phyloP scores from a whole-genome alignment of 768 basidiomycete species.

The Trametes villosa region DNA sequence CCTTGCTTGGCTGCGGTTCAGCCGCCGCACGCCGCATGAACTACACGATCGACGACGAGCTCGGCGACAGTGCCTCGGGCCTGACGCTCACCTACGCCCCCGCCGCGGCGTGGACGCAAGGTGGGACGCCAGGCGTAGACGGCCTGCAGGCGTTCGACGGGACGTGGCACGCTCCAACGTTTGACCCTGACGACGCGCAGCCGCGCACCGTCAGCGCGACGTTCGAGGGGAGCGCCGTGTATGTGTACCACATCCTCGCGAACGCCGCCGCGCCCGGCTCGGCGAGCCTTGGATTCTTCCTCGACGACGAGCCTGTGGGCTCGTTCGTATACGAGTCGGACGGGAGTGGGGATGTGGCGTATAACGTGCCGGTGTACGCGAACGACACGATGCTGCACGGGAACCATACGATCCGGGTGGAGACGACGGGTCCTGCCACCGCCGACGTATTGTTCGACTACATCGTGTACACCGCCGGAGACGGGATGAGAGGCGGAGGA shows the following conservation, averaged over 20 bases:
- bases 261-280: not conserved
- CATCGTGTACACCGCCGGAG: slow-evolving; percentile 9
- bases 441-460: slow-evolving; percentile 10
- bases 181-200: not conserved
- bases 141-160: not conserved
- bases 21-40: not conserved
- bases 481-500: no score
- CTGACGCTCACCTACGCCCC: slow-evolving; percentile 3
- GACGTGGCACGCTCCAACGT: slow-evolving; percentile 7
- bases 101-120: not conserved
- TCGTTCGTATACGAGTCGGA: not conserved
- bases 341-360: not conserved
- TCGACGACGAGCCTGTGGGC: slow-evolving; percentile 9
- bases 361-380: slow-evolving; percentile 13
- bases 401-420: slow-evolving; percentile 7
- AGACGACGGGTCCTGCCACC: not conserved
- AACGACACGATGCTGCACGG: not conserved
- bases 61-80: slow-evolving; percentile 16
- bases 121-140: not conserved
- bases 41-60: slow-evolving; percentile 21
- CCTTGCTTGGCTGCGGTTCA: not conserved
- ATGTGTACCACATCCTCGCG: slow-evolving; percentile 5
- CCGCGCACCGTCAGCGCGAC: not conserved
- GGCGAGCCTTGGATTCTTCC: slow-evolving; percentile 6
- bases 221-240: slow-evolving; percentile 2